phyloP scores from a whole-genome alignment of 805 yeast species.

The Wickerhamiella bombiphila region DNA sequence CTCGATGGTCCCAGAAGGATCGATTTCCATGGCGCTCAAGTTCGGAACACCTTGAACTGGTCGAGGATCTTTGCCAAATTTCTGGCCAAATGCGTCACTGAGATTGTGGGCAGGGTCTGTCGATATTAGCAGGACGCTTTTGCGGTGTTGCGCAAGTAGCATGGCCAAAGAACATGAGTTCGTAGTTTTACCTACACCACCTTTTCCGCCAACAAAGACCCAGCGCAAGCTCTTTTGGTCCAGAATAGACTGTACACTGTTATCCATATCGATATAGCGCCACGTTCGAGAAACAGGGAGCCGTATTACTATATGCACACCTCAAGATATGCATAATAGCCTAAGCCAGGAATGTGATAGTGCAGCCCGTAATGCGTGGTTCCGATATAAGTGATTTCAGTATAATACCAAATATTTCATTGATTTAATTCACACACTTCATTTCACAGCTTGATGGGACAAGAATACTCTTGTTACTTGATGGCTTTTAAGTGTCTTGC shows the following conservation, averaged over 20 bases:
- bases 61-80: constrained; percentile 93
- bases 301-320: too few relatives aligned
- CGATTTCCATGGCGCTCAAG: constrained; percentile 95
- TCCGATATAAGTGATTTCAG: too few relatives aligned
- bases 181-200: constrained; percentile 99
- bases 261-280: constrained; percentile 18
- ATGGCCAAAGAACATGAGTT: constrained; percentile 91
- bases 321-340: too few relatives aligned
- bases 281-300: neutral
- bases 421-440: too few relatives aligned
- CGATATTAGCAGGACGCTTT: constrained; percentile 75
- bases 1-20: constrained; percentile 84
- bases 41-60: constrained; percentile 79
- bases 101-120: constrained; percentile 98
- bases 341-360: too few relatives aligned
- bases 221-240: constrained; percentile 53
- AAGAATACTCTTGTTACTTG: too few relatives aligned
- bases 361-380: too few relatives aligned
- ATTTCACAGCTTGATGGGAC: too few relatives aligned
- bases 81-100: constrained; percentile 96
- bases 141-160: constrained; percentile 75
- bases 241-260: constrained; percentile 28
- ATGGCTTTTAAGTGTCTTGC: too few relatives aligned
- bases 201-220: constrained; percentile 99
- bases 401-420: too few relatives aligned